Evolutionary conservation across 345 rosid species (phyloP), one percentile per base, ranked within the genome.

Genomic region (Conringia planisiliqua): DNA sequence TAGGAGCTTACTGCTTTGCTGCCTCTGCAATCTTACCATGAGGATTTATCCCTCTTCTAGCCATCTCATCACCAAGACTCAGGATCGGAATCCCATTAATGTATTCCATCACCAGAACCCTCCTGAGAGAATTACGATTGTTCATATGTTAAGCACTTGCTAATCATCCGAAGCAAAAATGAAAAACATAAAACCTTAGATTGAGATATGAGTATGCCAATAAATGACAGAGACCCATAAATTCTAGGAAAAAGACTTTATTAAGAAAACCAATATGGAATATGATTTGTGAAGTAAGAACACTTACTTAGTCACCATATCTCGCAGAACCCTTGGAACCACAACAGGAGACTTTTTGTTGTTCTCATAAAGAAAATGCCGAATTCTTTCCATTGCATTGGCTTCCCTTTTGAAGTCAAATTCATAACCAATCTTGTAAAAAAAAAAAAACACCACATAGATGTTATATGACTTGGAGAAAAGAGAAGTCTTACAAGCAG

Each of bases 321-420:
- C 80, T 56, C 46, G 83, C 46, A 84, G 62, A 30, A 85, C 82
- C 75, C 89, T 81, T 24, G 98, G 98, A 68, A 91, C 96, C 61
- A 78, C 9, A 76, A 91, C 97, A 13, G 98, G 98, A 80, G 85
- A 74, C 84, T 74, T 90, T 80, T 79, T 88, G 87, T 91, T 93
- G 77, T 88, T 87, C 77, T 76, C 78, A 35, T 86, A 84, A 13
- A 93, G 84, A 82, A 91, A 93, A 62, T 5, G 80, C 8, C 89
- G 84, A 68, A 93, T 89, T 78, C 83, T 87, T 64, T 88, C 86
- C 98, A 93, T 93, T 26, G 97, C 94, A 70, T 81, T 67, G 22
- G 93, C 97, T 79, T 93, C 98, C 78, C 94, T 87, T 62, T 22
- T 59, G 80, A 93, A 93, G 81, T 93, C 98, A 87, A 93, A 93